Conservation (phyloP, 1,284 basidiomycete genomes). For the Ceraceosorus guamensis region DNA sequence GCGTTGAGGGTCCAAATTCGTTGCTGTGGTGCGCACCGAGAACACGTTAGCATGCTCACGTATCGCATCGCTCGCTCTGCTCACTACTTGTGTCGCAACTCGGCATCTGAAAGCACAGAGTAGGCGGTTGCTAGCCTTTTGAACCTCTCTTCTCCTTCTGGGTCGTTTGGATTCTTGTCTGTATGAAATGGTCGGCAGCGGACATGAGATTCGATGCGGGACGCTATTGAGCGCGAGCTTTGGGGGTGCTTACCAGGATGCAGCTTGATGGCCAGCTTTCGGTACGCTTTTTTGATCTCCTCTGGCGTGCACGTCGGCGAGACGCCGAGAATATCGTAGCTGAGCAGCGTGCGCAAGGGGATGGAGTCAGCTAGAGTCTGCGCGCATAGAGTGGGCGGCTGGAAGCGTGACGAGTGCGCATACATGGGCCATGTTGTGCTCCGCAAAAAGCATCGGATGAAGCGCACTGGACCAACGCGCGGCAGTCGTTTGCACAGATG, state of each 20-base stretch:
- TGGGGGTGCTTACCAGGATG: conserved; percentile 46
- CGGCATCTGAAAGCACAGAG: conserved; percentile 67
- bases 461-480: too few species aligned
- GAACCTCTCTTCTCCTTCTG: conserved; percentile 73
- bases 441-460: too few species aligned
- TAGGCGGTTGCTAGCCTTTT: conserved; percentile 56
- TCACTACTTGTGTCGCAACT: conserved; percentile 71
- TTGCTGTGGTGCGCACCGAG: conserved; percentile 53
- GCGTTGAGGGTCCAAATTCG: conserved; percentile 57
- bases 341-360: not conserved
- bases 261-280: conserved; percentile 83
- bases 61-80: not conserved
- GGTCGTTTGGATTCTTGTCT: conserved; percentile 82
- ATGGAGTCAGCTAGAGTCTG: too few species aligned
- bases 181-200: not conserved
- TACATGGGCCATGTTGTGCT: too few species aligned
- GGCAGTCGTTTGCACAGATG: too few species aligned
- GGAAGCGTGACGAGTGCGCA: too few species aligned
- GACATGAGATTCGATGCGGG: not conserved
- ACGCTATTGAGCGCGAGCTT: not conserved
- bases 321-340: conserved; percentile 63
- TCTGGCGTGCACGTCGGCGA: conserved; percentile 67
- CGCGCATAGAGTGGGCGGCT: too few species aligned
- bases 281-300: conserved; percentile 92
- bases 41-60: too few species aligned